Evolutionary conservation across 2,329 filamentous ascomycete genomes (phyloP), one percentile per base, ranked within the genome.

Genomic region (Diaporthe aspalathi): DNA sequence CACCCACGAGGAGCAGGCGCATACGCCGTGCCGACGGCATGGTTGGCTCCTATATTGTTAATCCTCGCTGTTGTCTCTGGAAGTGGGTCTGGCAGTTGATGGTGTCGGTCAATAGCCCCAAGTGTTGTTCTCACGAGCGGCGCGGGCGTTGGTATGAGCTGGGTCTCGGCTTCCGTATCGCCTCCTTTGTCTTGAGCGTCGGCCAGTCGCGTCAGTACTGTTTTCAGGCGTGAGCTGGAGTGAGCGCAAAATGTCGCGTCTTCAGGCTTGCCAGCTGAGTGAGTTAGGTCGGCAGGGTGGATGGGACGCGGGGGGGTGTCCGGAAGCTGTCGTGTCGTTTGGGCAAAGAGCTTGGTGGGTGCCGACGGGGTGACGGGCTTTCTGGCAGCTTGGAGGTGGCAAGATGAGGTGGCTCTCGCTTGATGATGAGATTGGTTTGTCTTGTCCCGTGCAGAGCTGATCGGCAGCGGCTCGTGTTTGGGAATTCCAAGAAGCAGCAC

Each of bases 11-110:
- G 70, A 94, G 83, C 76, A 92, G 83, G 78, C 91, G 91, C 76
- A 94, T 78, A 76, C 93, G 91, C 74, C 94, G 90, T 76, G 88
- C 85, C 24, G 92, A 92, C 77, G 90, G 89, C 92, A 94, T 94
- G 71, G 71, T 77, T 67, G 20, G 49, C 24, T 56, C 24, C 29
- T 49, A n/a, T 60, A n/a, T 2, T 14, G 9, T 27, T 24, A 54
- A 20, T 16, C 29, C 60, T 14, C 38, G 12, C 22, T 3, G n/a
- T 65, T 22, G 29, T 38, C n/a, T 29, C 14, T 24, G 20, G n/a
- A 5, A 38, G 27, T 50, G 29, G 16, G 12, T 27, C 1, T 50
- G 45, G n/a, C 60, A n/a, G 22, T 50, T 4, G 5, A 24, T n/a
- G 29, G 57, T 63, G n/a, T 29, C 2, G 35, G 50, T 65, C 35